Conservation (phyloP, 768 basidiomycete species). For the Amanita rimosa region DNA sequence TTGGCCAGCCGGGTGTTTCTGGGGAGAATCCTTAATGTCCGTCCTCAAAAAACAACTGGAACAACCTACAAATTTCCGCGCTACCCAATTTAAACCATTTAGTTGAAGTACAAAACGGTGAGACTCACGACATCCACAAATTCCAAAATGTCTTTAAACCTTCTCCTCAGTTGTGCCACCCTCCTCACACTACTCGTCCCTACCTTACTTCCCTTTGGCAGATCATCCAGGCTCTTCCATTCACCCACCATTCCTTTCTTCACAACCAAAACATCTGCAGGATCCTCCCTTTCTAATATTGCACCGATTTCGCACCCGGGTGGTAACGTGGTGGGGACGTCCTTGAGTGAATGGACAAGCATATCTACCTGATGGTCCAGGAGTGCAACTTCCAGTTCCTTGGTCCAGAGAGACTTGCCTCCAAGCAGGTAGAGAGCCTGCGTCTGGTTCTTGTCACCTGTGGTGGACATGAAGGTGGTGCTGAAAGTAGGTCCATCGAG, state of each 20-base stretch:
- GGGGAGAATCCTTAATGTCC: background rate
- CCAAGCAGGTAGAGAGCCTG: slow-evolving; percentile 80
- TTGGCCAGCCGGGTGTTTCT: slow-evolving; percentile 89
- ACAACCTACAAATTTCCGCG: slow-evolving; percentile 75
- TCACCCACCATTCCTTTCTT: slow-evolving; percentile 40
- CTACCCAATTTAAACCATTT: slow-evolving; percentile 14
- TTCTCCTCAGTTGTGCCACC: slow-evolving; percentile 72
- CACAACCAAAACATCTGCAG: slow-evolving; percentile 81
- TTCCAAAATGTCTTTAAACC: slow-evolving; percentile 60
- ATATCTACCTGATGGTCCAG: slow-evolving; percentile 69
- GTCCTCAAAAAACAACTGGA: background rate
- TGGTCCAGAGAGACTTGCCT: slow-evolving; percentile 93
- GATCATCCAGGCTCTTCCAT: slow-evolving; percentile 68
- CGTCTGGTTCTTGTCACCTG: slow-evolving; percentile 85
- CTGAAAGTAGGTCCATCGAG: slow-evolving; percentile 20
- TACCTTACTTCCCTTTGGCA: slow-evolving; percentile 84
- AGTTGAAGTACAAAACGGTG: background rate
- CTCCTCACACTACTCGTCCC: slow-evolving; percentile 92
- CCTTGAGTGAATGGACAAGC: slow-evolving; percentile 89
- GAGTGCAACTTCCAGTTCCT: slow-evolving; percentile 85
- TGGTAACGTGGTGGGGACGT: slow-evolving; percentile 83
- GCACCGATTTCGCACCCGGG: slow-evolving; percentile 79
- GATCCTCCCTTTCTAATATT: slow-evolving; percentile 79
- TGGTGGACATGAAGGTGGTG: slow-evolving; percentile 45
- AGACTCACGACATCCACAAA: slow-evolving; percentile 83